These are phyloP conservation scores for Actinidia arguta DNA, from an alignment of 179 eudicot genomes.

Conservation along the genomic window DNA sequence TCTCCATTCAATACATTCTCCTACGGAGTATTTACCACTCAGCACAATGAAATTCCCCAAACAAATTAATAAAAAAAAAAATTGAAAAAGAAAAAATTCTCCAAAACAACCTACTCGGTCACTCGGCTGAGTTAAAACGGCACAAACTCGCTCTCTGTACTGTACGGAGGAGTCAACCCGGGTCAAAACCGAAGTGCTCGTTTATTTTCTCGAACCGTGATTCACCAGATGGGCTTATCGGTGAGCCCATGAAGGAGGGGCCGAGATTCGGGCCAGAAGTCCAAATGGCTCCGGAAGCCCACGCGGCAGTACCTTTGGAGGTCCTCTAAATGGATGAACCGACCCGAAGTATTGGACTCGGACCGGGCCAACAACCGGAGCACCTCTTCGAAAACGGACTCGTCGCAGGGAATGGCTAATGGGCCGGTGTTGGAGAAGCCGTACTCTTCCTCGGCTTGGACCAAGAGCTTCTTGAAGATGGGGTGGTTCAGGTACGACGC, in stretches of 20 bases:
- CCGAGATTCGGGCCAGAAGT: conserved; percentile 61
- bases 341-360: conserved; percentile 27
- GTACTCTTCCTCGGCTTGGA: conserved; percentile 76
- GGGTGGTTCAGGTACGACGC: conserved; percentile 79
- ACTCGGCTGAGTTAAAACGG: conserved; percentile 5
- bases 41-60: neutral
- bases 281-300: conserved; percentile 36
- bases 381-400: conserved; percentile 70
- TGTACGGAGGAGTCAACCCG: conserved; percentile 34
- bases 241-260: conserved; percentile 50
- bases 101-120: conserved; percentile 1
- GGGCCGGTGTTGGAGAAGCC: conserved; percentile 76
- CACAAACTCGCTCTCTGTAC: neutral
- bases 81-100: neutral
- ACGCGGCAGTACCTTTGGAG: conserved; percentile 61
- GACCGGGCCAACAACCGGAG: conserved; percentile 59
- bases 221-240: conserved; percentile 54
- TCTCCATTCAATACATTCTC: conserved; percentile 48
- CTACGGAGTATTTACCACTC: conserved; percentile 30
- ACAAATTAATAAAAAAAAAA: neutral
- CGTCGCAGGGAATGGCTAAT: conserved; percentile 79
- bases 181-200: too few species aligned
- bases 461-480: conserved; percentile 56
- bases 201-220: neutral
- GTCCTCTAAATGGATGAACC: conserved; percentile 61